Evolutionary conservation across 1,284 basidiomycete species (phyloP).

Genomic region (Naganishia cerealis): DNA sequence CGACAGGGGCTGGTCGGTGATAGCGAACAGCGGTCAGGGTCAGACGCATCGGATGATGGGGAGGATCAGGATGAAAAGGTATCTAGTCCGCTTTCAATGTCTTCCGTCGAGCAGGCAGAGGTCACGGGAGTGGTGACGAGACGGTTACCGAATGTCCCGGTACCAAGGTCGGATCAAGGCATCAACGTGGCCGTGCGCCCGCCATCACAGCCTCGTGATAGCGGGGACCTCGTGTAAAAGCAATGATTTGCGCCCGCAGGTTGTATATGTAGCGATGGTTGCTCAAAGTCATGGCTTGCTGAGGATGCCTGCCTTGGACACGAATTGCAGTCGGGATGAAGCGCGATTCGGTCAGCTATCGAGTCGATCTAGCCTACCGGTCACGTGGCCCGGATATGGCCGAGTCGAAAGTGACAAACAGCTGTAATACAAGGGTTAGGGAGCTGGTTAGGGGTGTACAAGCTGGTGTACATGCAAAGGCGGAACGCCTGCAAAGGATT

Average conservation of each 20-base stretch:
- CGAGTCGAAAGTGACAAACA: too few relatives aligned
- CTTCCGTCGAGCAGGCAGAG: slow-evolving; percentile 1
- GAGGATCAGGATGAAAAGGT: slow-evolving; percentile 4
- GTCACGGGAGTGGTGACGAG: not conserved
- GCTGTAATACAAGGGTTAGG: too few relatives aligned
- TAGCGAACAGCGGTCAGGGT: not conserved
- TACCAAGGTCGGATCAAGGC: not conserved
- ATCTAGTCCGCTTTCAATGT: not conserved
- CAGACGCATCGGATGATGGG: slow-evolving; percentile 16
- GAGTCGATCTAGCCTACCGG: too few relatives aligned
- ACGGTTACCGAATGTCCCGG: slow-evolving; percentile 15
- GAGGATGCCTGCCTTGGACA: not conserved
- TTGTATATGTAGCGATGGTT: not conserved
- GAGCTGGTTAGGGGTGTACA: too few relatives aligned
- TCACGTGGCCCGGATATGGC: too few relatives aligned
- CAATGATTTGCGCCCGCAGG: not conserved
- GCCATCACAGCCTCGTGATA: not conserved
- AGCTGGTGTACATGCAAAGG: too few relatives aligned
- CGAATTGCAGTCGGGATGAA: not conserved
- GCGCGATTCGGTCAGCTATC: too few relatives aligned
- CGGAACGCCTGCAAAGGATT: too few relatives aligned
- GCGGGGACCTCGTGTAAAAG: not conserved
- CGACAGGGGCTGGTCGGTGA: slow-evolving; percentile 39
- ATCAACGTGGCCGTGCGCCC: not conserved
- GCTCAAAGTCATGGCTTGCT: not conserved